These are phyloP conservation scores for Penicillium roqueforti DNA, from an alignment of 495 filamentous ascomycete species.

Conservation along the genomic window DNA sequence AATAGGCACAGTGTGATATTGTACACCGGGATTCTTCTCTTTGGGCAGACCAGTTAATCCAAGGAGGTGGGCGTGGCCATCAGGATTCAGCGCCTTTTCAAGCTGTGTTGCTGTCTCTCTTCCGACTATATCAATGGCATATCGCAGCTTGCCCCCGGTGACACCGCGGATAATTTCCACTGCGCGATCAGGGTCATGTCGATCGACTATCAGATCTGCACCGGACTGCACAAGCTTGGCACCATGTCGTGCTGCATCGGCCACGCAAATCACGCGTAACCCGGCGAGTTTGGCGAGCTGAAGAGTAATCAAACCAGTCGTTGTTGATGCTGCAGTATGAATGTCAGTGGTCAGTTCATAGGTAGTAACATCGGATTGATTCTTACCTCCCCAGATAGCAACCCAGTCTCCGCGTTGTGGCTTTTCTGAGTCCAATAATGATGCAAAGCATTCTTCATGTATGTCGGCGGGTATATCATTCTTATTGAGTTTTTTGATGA, in stretches of 20 bases:
- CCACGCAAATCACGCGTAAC: conserved; percentile 53
- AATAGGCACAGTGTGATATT: conserved; percentile 60
- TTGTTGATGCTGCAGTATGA: conserved; percentile 46
- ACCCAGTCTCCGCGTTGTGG: conserved; percentile 57
- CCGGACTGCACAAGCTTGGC: conserved; percentile 47
- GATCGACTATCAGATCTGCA: conserved; percentile 59
- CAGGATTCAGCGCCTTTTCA: conserved; percentile 40
- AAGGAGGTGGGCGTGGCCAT: conserved; percentile 52
- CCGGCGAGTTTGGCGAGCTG: conserved; percentile 59
- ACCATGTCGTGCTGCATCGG: conserved; percentile 59
- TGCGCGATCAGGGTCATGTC: conserved; percentile 54
- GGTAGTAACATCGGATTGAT: background rate
- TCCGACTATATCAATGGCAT: conserved; percentile 60
- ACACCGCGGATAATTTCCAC: conserved; percentile 56
- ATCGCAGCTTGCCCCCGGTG: conserved; percentile 51
- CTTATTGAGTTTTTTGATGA: conserved; percentile 36
- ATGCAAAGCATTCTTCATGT: conserved; percentile 48
- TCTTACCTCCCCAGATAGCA: conserved; percentile 63
- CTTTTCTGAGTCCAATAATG: conserved; percentile 39
- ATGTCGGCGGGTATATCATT: conserved; percentile 50
- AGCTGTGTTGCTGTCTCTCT: conserved; percentile 52
- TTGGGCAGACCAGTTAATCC: conserved; percentile 61
- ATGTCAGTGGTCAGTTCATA: background rate
- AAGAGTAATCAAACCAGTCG: conserved; percentile 54
- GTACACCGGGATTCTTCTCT: conserved; percentile 38